phyloP scores from a whole-genome alignment of 495 filamentous ascomycete species.

The Aspergillus ostianus region DNA sequence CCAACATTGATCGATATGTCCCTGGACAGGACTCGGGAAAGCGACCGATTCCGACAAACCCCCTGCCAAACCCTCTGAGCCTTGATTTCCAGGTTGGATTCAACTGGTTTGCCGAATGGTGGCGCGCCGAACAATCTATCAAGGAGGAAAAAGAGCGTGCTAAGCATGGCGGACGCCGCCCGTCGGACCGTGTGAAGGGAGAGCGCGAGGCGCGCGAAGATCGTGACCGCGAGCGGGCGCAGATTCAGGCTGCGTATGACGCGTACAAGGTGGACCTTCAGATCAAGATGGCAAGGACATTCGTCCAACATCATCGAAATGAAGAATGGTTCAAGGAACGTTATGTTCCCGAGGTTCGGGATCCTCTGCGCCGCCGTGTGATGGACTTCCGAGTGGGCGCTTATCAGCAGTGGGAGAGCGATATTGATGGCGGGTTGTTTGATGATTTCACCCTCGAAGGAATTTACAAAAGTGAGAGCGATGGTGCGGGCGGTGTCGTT shows the following conservation, averaged over 20 bases:
- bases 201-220: constrained; percentile 80
- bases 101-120: constrained; percentile 97
- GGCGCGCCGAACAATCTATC: constrained; percentile 78
- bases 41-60: constrained; percentile 64
- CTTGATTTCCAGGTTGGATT: constrained; percentile 94
- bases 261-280: constrained; percentile 91
- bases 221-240: constrained; percentile 80
- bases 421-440: constrained; percentile 77
- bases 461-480: constrained; percentile 90
- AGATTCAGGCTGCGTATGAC: constrained; percentile 92
- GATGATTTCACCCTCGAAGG: constrained; percentile 95
- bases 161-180: constrained; percentile 70
- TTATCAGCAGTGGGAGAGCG: constrained; percentile 81
- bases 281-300: constrained; percentile 81
- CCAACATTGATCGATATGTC: constrained; percentile 92
- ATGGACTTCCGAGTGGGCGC: constrained; percentile 70
- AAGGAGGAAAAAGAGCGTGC: constrained; percentile 83
- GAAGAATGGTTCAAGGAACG: constrained; percentile 99
- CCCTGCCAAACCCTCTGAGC: constrained; percentile 75
- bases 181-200: constrained; percentile 67
- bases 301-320: constrained; percentile 84
- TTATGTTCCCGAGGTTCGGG: constrained; percentile 78
- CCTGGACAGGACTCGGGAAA: constrained; percentile 71
- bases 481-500: constrained; percentile 78
- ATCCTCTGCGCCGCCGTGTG: constrained; percentile 64